Base-by-base conservation (phyloP, 257 asterid species). In the Plectranthus barbatus region DNA sequence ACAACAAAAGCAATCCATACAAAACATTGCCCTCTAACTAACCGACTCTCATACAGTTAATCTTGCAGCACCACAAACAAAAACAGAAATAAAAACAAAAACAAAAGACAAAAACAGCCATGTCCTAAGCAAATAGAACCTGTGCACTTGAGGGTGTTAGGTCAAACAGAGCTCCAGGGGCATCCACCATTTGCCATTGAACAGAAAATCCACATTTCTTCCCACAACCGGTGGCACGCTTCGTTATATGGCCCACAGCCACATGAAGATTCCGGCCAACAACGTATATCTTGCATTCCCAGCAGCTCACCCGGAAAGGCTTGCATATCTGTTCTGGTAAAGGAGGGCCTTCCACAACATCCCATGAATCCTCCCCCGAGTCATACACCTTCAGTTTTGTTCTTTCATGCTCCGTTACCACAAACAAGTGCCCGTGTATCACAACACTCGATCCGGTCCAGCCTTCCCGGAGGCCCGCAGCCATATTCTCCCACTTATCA, bases 371-470 rank as follows among this genome's bases (percentile, higher is more conserved):
- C 13, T 44, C 74, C 64, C 69, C 81, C 0, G 69, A 36, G 59
- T 92, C 86, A 66, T 92, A 92, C n/a, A 89, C 97, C 86, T 92
- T 92, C 56, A 92, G 70, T 45, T 85, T 89, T 3, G 97, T 89
- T 42, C 97, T 79, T 56, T 92, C 99, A 14, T 92, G 99, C 78
- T 92, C 99, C 0, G 99, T 81, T 63, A 92, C 95, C 46, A 92
- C 99, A 70, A 92, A 92, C 73, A 92, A 67, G 48, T 69, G 87
- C 6, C 76, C 86, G 29, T 79, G 52, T 0, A 92, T 76, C 41
- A 92, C 99, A 0, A 84, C 91, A 19, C 99, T 92, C 0, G 99
- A 89, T 18, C 99, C 99, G 0, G 99, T 92, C 99, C 99, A 92
- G 14, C 99, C 99, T 68, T 92, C 99, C 33, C 99, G 68, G n/a